Base-by-base conservation (phyloP, 495 filamentous ascomycete species). In the Aspergillus campestris region DNA sequence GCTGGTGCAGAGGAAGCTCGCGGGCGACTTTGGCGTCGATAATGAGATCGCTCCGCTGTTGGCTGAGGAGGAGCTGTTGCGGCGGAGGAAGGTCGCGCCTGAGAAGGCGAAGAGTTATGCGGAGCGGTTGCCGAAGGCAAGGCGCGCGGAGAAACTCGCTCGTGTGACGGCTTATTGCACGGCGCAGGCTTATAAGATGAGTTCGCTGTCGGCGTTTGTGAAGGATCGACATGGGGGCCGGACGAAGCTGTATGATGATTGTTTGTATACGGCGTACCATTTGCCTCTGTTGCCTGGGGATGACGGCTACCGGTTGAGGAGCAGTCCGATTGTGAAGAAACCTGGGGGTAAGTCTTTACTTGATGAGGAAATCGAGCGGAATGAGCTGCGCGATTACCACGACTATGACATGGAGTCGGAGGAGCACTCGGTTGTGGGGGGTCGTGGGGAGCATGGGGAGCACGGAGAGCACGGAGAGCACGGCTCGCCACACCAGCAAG, bases 241-340 rank as follows among this genome's bases (percentile, higher is more conserved):
- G 67, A 94, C 90, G 34, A 99, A 99, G 63, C 74, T 97, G n/a
- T 99, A 99, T 62, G 94, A 97, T 63, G 94, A 99, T 59, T 97
- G 94, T 58, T 73, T 99, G 13, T 99, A 99, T 56, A 85, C 81
- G 5, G 92, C 91, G 29, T 99, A 97, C 63, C 90, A 97, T 67
- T 69, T 95, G 24, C 92, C 92, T 7, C 62, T 99, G 39, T 67
- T 97, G 40, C 83, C 85, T 6, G 94, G 92, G 0, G 73, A 70
- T 35, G 87, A 92, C 31, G 92, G 94, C 6, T 95, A 87, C 57
- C 73, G 92, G 39, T 63, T 97, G 35, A 74, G 87, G 49, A 96
- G 91, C 57, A 89, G 88, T 54, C 92, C 94, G 2, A 80, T 91
- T 30, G 62, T 97, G 45, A 95, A 94, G 64, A 91, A 82, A 40